Base-by-base conservation (phyloP, 164 flowering plant species). In the Annona cherimola region DNA sequence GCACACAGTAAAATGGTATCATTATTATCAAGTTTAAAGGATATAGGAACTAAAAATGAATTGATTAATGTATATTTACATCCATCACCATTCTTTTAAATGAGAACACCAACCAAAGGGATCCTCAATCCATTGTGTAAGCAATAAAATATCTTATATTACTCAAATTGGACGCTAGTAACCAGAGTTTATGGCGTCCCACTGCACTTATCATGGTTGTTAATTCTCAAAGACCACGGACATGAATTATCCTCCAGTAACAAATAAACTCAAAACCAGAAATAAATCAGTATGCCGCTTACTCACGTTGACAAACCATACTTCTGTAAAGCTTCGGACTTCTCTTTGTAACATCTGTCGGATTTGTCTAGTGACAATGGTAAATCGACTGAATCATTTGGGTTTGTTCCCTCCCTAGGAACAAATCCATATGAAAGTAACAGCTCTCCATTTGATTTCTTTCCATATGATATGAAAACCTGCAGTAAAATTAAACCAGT, bases 401-500 rank as follows among this genome's bases (percentile, higher is more conserved):
- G 96, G 71, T 94, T 92, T 71, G 95, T 83, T 64, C 99, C 97
- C 70, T 92, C 95, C 76, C 75, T 88, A 35, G 97, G 97, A 79
- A 94, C 97, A 84, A 94, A 94, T 70, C 97, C 99, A 83, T 94
- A 94, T 8, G 99, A 94, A 39, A 94, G 90, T 81, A 94, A 76
- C 14, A 94, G 83, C 82, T 94, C 99, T 68, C 99, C 97, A 79
- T 92, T 94, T 55, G 99, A 94, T 81, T 94, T 94, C 79, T 78
- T 90, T n/a, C 99, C 99, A 77, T 94, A 94, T 14, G 99, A 94
- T 77, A 94, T 92, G 70, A 94, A 94, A 61, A 94, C 97, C 97
- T 94, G 87, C 69, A 71, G 11, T 19, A 66, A 46, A 71, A 64
- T 64, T 44, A 42, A 8, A 11, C 2, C 16, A 66, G 14, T 40